Conservation (phyloP, 306 rosid genomes). For the Calophaca sinica region DNA sequence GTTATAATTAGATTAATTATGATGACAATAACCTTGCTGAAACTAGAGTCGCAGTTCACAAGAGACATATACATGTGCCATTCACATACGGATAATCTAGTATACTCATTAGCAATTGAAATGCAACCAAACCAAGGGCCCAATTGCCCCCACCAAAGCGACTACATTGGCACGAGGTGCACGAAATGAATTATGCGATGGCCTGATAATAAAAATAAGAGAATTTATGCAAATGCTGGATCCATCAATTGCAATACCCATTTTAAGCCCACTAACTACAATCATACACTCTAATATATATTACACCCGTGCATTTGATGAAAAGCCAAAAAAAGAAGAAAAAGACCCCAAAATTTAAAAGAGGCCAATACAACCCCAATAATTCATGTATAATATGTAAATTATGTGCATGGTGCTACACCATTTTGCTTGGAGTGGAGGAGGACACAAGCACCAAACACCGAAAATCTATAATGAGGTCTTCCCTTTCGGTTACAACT, state of each 20-base stretch:
- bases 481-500: conserved; percentile 52
- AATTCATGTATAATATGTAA: conserved; percentile 55
- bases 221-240: conserved; percentile 44
- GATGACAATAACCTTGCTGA: conserved; percentile 39
- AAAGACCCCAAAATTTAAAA: conserved; percentile 29
- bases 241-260: conserved; percentile 54
- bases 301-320: conserved; percentile 58
- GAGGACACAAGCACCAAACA: conserved; percentile 51
- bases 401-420: conserved; percentile 42
- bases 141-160: conserved; percentile 57
- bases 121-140: conserved; percentile 34
- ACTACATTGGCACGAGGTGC: conserved; percentile 43
- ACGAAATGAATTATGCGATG: conserved; percentile 43
- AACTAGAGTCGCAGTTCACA: conserved; percentile 35
- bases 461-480: conserved; percentile 56
- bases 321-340: conserved; percentile 35
- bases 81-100: conserved; percentile 46
- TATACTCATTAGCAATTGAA: conserved; percentile 21
- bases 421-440: conserved; percentile 56
- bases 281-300: conserved; percentile 48
- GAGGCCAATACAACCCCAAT: conserved; percentile 41
- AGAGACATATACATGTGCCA: conserved; percentile 56
- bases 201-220: conserved; percentile 40
- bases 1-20: conserved; percentile 43
- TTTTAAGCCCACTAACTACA: conserved; percentile 50